phyloP scores from a whole-genome alignment of 345 rosid species.

The Eucalyptus urophylla region DNA sequence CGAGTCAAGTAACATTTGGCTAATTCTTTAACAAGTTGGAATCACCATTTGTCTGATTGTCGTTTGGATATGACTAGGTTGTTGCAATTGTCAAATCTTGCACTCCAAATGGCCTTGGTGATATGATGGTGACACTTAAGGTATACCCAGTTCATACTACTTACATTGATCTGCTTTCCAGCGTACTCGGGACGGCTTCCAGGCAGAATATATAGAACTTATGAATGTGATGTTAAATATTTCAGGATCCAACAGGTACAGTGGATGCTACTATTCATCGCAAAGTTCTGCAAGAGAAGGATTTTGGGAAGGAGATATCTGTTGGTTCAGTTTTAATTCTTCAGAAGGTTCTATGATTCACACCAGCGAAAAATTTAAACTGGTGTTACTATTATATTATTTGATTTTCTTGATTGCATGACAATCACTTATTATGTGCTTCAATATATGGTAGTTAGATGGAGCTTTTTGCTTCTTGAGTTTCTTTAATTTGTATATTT shows the following conservation, averaged over 20 bases:
- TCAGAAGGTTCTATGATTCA: conserved; percentile 34
- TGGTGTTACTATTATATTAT: not conserved
- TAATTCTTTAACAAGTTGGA: not conserved
- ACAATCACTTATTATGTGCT: not conserved
- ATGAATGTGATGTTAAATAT: not conserved
- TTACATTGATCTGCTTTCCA: not conserved
- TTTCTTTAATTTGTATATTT: not conserved
- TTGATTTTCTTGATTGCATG: not conserved
- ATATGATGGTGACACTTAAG: conserved; percentile 76
- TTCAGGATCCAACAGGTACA: conserved; percentile 74
- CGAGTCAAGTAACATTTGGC: not conserved
- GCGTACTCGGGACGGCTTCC: not conserved
- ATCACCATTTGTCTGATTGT: not conserved
- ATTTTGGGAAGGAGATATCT: conserved; percentile 46
- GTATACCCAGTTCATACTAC: conserved; percentile 8
- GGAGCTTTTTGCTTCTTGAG: not conserved
- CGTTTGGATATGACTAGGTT: conserved; percentile 17
- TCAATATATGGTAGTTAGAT: not conserved
- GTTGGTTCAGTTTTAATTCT: conserved; percentile 64
- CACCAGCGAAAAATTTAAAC: not conserved
- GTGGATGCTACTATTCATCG: conserved; percentile 71
- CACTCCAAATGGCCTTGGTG: conserved; percentile 72
- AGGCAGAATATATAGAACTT: not conserved
- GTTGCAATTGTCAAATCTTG: conserved; percentile 66
- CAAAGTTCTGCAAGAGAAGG: conserved; percentile 39